Conservation (phyloP, 169 alveolate genomes). For the Plasmodium relictum region DNA sequence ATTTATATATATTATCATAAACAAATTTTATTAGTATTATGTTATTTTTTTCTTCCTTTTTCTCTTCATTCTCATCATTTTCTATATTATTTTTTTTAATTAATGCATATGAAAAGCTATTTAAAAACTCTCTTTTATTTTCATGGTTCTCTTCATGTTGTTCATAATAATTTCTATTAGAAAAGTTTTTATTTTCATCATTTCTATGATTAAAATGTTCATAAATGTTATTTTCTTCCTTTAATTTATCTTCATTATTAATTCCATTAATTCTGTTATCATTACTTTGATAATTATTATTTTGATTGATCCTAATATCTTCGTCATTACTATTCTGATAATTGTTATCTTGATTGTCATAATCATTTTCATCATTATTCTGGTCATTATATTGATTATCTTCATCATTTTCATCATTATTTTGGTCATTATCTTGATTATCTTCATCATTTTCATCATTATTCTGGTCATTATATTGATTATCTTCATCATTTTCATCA, state of each 20-base stretch:
- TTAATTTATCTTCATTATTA: neutral
- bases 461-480: neutral
- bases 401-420: neutral
- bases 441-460: neutral
- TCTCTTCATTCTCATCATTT: constrained; percentile 9
- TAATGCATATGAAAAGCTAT: constrained; percentile 21
- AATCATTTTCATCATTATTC: neutral
- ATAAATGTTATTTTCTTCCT: neutral
- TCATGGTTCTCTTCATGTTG: neutral
- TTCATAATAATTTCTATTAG: neutral
- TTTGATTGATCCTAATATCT: neutral
- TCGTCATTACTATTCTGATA: neutral
- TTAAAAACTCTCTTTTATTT: constrained; percentile 3
- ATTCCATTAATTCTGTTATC: neutral
- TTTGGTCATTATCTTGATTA: neutral
- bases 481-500: neutral
- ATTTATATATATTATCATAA: constrained; percentile 42
- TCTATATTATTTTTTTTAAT: neutral
- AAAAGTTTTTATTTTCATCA: neutral
- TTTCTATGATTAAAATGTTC: neutral
- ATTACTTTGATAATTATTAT: neutral
- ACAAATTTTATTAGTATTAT: constrained; percentile 48
- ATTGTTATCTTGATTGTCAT: neutral
- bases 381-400: neutral
- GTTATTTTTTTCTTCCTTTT: neutral